phyloP scores from a whole-genome alignment of 306 rosid species.

The cucumber (Cucumis sativus) region DNA sequence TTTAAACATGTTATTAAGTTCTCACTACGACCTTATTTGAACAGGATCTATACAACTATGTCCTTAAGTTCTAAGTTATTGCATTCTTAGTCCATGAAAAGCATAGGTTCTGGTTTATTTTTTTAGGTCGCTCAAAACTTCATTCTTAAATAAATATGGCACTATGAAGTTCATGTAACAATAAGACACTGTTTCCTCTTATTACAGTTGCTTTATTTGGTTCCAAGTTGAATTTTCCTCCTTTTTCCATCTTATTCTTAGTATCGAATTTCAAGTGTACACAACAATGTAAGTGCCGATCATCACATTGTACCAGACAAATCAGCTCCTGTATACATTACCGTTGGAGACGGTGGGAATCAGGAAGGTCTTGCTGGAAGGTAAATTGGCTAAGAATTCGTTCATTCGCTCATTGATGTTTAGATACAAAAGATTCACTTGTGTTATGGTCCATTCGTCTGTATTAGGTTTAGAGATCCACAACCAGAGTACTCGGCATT shows the following conservation, averaged over 20 bases:
- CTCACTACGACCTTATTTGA: neutral
- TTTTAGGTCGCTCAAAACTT: neutral
- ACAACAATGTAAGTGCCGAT: slow-evolving; percentile 51
- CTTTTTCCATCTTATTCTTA: slow-evolving; percentile 22
- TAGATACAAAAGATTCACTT: neutral
- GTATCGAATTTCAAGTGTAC: slow-evolving; percentile 70
- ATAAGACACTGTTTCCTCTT: neutral
- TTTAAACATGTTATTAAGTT: neutral
- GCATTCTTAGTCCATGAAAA: neutral
- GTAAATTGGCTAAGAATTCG: slow-evolving; percentile 23
- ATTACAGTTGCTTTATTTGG: neutral
- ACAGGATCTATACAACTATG: no score
- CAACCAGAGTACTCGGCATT: slow-evolving; percentile 94
- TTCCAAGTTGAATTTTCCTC: neutral
- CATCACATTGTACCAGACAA: slow-evolving; percentile 58
- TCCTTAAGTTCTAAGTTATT: no score
- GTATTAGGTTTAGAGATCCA: slow-evolving; percentile 62
- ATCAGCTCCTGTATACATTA: slow-evolving; percentile 83
- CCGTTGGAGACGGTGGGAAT: slow-evolving; percentile 98
- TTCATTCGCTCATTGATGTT: neutral
- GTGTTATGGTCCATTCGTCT: neutral
- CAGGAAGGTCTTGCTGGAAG: slow-evolving; percentile 94
- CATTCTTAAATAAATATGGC: neutral
- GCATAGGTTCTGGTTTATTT: neutral
- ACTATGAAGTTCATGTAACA: neutral